A percentile compares a stretch with the other conserved stretches of the same genome.
Conservation (phyloP, 768 basidiomycete species). For the Pleurotus cornucopiae region DNA sequence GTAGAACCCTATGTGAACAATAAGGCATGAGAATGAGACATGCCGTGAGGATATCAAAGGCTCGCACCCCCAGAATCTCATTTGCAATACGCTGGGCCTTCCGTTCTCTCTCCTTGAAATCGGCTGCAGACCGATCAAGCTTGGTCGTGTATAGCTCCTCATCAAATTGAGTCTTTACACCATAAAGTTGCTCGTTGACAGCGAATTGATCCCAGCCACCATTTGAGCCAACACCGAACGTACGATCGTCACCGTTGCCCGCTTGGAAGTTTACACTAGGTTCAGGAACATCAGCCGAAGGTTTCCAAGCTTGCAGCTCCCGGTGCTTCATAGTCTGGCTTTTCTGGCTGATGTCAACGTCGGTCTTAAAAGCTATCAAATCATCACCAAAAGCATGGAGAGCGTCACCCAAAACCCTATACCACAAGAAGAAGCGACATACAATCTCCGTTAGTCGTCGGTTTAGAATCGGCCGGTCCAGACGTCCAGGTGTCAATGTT, state of each 20-base stretch:
- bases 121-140: conserved; percentile 77
- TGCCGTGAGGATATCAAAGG: conserved; percentile 11
- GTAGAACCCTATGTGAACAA: conserved; percentile 42
- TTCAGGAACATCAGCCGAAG: conserved; percentile 32
- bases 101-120: conserved; percentile 85
- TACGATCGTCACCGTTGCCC: conserved; percentile 55
- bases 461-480: conserved; percentile 63
- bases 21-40: conserved; percentile 3
- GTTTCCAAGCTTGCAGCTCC: conserved; percentile 78
- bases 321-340: conserved; percentile 54
- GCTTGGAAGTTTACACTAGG: conserved; percentile 18
- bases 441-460: conserved; percentile 70
- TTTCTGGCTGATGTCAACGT: conserved; percentile 70
- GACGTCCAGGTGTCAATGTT: conserved; percentile 74
- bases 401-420: too few relatives aligned
- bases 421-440: conserved; percentile 23
- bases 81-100: conserved; percentile 85
- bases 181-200: conserved; percentile 89
- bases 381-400: not conserved
- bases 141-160: conserved; percentile 95
- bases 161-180: conserved; percentile 86
- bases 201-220: conserved; percentile 88
- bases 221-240: conserved; percentile 56
- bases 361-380: conserved; percentile 71
- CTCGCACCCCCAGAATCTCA: conserved; percentile 81